These are phyloP conservation scores for Monosporascus sp. DNA, from an alignment of 2,329 filamentous ascomycete species.

Conservation along the genomic window DNA sequence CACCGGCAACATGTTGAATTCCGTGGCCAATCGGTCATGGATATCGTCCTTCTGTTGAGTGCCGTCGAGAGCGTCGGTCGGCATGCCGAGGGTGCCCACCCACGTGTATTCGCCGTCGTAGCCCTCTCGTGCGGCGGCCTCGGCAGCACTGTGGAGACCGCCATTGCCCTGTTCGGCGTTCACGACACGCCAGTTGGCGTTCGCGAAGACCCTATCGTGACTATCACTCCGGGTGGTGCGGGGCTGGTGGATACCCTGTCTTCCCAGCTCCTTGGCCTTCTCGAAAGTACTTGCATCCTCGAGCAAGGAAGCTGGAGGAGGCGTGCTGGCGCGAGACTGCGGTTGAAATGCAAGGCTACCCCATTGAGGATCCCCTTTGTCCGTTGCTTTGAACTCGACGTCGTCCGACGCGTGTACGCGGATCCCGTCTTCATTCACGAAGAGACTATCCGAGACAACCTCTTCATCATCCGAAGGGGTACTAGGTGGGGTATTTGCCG, in stretches of 20 bases:
- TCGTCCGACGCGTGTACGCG: constrained; percentile 50
- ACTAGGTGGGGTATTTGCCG: constrained; percentile 49
- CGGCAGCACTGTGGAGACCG: constrained; percentile 81
- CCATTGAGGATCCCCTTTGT: constrained; percentile 74
- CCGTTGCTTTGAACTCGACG: constrained; percentile 54
- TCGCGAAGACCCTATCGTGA: constrained; percentile 66
- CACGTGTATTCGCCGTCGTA: constrained; percentile 73
- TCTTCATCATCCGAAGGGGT: constrained; percentile 46
- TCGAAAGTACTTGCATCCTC: constrained; percentile 56
- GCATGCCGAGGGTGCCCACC: constrained; percentile 91
- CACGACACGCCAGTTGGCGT: constrained; percentile 77
- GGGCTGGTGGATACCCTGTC: constrained; percentile 54
- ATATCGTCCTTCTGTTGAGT: constrained; percentile 76
- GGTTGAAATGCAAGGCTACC: constrained; percentile 73
- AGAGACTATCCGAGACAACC: constrained; percentile 35
- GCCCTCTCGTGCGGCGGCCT: constrained; percentile 67
- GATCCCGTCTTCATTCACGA: constrained; percentile 53
- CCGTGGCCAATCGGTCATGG: constrained; percentile 71
- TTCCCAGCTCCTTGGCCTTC: constrained; percentile 53
- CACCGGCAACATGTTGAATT: constrained; percentile 78
- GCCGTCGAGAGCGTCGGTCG: constrained; percentile 76
- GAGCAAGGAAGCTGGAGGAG: constrained; percentile 71
- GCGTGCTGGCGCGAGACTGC: constrained; percentile 65
- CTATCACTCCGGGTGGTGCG: constrained; percentile 52
- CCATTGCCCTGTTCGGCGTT: constrained; percentile 89